Percentiles rank a stretch among this genome's conserved stretches.
These are phyloP conservation scores for Dactylellina sp. DNA, from an alignment of 2,329 filamentous ascomycete genomes.

Conservation along the genomic window DNA sequence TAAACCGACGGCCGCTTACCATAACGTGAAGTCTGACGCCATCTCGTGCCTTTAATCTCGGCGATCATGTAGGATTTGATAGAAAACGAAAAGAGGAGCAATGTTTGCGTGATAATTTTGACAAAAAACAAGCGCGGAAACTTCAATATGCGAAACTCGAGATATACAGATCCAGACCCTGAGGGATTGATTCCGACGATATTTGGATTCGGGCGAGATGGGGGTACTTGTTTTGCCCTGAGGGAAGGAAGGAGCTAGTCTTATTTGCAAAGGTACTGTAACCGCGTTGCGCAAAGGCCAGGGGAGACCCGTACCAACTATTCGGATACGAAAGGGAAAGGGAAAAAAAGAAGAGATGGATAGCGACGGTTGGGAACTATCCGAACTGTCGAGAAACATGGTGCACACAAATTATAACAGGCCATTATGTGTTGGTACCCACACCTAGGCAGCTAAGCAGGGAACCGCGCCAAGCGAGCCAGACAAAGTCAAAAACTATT, in stretches of 20 bases:
- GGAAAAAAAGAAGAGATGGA: not conserved
- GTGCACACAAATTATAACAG: conserved; percentile 43
- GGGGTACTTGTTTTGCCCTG: conserved; percentile 4
- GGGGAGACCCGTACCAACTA: conserved; percentile 34
- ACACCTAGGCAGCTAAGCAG: conserved; percentile 28
- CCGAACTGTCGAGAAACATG: conserved; percentile 1
- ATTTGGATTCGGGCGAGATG: conserved; percentile 1
- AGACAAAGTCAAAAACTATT: conserved; percentile 23
- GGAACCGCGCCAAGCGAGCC: conserved; percentile 36
- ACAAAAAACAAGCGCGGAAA: conserved; percentile 1
- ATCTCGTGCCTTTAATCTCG: not conserved
- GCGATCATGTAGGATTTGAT: conserved; percentile 6
- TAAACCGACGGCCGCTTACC: conserved; percentile 1
- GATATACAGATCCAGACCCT: conserved; percentile 15
- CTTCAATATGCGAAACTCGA: not conserved
- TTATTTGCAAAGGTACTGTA: conserved; percentile 36
- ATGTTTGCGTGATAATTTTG: conserved; percentile 14
- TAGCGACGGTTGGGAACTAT: conserved; percentile 13
- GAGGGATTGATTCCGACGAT: not conserved
- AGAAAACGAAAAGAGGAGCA: not conserved
- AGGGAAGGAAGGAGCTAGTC: conserved; percentile 2
- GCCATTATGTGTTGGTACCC: conserved; percentile 45
- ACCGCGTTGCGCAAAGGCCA: conserved; percentile 46
- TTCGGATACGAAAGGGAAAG: conserved; percentile 20
- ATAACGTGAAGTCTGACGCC: conserved; percentile 26